Conservation (phyloP, 2,329 filamentous ascomycete genomes). For the Verticillium nubilum region DNA sequence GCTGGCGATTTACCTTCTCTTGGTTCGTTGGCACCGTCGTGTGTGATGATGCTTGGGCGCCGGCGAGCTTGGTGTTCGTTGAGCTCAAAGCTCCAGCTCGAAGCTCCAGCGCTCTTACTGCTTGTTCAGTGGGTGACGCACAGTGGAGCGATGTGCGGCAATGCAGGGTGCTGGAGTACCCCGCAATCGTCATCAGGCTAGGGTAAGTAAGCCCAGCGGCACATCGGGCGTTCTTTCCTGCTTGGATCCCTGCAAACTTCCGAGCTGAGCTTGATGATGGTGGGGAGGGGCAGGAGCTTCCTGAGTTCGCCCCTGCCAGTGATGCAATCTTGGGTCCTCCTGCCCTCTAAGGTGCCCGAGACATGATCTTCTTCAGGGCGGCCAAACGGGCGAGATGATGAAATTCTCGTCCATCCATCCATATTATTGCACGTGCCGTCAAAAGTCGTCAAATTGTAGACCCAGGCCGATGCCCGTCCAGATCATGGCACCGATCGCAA, state of each 20-base stretch:
- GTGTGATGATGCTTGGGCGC: neutral
- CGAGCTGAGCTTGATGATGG: neutral
- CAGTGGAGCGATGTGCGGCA: neutral
- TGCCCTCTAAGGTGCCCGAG: too few species aligned
- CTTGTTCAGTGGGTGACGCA: neutral
- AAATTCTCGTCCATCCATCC: neutral
- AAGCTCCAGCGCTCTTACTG: neutral
- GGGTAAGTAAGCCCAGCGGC: neutral
- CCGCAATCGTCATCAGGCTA: neutral
- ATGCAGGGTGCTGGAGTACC: neutral
- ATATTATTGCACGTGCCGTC: neutral
- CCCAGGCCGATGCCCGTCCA: slow-evolving; percentile 4
- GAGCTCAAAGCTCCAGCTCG: neutral
- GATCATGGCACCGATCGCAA: neutral
- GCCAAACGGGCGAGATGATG: too few species aligned
- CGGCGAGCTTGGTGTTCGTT: neutral
- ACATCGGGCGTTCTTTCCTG: neutral
- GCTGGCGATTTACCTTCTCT: neutral
- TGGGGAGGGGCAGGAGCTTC: neutral
- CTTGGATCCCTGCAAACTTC: neutral
- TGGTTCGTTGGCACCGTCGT: neutral
- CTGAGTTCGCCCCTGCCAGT: neutral
- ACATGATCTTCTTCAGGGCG: too few species aligned
- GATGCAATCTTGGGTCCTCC: neutral
- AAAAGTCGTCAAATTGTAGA: neutral